These are phyloP conservation scores for Albugo laibachii DNA, from an alignment of 352 stramenopile genomes.

Conservation along the genomic window DNA sequence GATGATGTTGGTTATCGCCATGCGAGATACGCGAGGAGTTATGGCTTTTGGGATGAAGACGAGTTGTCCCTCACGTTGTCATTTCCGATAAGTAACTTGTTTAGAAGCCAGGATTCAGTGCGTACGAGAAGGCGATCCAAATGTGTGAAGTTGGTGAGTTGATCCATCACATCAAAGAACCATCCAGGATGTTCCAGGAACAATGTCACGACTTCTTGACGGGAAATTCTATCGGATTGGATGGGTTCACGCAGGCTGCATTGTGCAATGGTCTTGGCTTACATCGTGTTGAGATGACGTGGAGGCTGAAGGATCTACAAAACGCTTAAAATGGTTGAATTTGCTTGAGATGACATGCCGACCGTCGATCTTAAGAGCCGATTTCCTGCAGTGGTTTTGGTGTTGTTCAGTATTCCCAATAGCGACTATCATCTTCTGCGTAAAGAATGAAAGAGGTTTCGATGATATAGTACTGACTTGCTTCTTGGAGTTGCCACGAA, in stretches of 20 bases:
- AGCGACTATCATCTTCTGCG: slow-evolving; percentile 21
- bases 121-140: slow-evolving; percentile 51
- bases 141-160: slow-evolving; percentile 45
- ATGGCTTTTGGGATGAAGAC: slow-evolving; percentile 62
- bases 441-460: not conserved
- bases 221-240: slow-evolving; percentile 1
- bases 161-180: slow-evolving; percentile 67
- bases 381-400: slow-evolving; percentile 52
- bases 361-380: slow-evolving; percentile 60
- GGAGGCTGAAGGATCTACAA: slow-evolving; percentile 55
- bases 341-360: not conserved
- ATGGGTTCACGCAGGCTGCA: not conserved
- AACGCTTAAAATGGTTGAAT: not conserved
- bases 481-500: slow-evolving; percentile 23
- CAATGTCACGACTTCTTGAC: slow-evolving; percentile 46
- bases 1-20: slow-evolving; percentile 61
- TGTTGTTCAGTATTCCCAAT: slow-evolving; percentile 57
- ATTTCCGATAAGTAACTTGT: not conserved
- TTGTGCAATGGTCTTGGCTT: not conserved
- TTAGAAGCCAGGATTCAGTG: not conserved
- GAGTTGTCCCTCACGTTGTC: slow-evolving; percentile 31
- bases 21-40: slow-evolving; percentile 37
- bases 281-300: slow-evolving; percentile 69
- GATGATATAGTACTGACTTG: slow-evolving; percentile 7
- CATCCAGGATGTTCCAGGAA: slow-evolving; percentile 62